Conservation (phyloP, 129 eudicot genomes). For the Chrysanthemum seticuspe region DNA sequence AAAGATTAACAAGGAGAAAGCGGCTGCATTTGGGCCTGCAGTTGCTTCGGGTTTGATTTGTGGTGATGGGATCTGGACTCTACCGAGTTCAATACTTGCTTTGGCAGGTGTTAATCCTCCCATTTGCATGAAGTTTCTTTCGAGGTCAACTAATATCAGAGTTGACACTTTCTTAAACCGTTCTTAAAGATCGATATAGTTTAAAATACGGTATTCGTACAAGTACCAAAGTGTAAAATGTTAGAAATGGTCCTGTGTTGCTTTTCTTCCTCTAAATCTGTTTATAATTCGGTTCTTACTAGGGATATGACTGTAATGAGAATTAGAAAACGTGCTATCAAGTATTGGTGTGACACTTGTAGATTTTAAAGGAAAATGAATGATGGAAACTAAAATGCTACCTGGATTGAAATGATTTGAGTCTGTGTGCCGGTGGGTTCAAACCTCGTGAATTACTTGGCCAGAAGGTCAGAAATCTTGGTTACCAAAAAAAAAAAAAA, state of each 20-base stretch:
- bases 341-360: background rate
- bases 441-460: no score
- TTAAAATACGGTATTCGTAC: background rate
- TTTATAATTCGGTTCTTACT: background rate
- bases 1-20: slow-evolving; percentile 64
- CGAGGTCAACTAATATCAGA: slow-evolving; percentile 45
- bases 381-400: no score
- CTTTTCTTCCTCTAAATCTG: background rate
- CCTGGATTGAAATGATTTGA: no score
- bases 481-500: no score
- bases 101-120: slow-evolving; percentile 84
- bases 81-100: slow-evolving; percentile 88
- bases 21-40: slow-evolving; percentile 85
- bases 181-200: slow-evolving; percentile 12
- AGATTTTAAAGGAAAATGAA: no score
- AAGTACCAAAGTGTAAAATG: slow-evolving; percentile 14
- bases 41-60: slow-evolving; percentile 99
- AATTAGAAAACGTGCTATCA: background rate
- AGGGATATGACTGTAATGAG: no score
- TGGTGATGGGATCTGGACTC: slow-evolving; percentile 93
- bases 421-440: no score
- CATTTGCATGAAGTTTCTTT: slow-evolving; percentile 88
- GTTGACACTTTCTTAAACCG: slow-evolving; percentile 53
- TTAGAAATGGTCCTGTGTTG: background rate
- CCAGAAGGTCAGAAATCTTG: no score